Base-by-base conservation (phyloP, 768 basidiomycete genomes). In the Boletus tomentosulus region DNA sequence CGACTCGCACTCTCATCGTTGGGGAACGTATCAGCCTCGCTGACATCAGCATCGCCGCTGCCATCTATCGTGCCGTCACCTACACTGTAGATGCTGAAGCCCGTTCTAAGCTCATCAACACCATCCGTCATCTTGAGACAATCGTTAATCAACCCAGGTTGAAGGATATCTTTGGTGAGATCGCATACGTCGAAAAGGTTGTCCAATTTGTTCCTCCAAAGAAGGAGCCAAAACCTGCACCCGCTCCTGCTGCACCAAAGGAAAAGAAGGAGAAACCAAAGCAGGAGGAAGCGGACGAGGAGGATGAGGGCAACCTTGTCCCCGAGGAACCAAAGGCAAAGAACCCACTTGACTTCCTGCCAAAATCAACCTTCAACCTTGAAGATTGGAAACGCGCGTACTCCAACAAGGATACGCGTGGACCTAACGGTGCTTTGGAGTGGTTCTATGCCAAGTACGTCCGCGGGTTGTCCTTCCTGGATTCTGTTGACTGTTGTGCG, bases 351-450 rank as follows among this genome's bases (percentile, higher is more conserved):
- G 96, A 97, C 59, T 79, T 82, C 57, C 83, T 98, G 38, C 92
- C 93, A 62, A 95, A 91, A 73, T 88, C 89, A 11, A 74, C 81
- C 6, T 84, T 91, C 73, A 92, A 92, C 77, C 83, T 93, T 53
- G 89, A 96, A 72, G 93, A 98, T 74, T 97, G 92, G 93, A 98
- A 98, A 73, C 86, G 92, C 43, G 87, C 89, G 42, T 99, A 98
- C 79, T 97, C 94, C 65, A 98, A 98, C 87, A 86, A 87, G 71
- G 94, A 98, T n/a, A 98, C 95, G 37, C 85, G 89, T 51, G 92
- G 89, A 35, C 61, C 87, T 16, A 84, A 72, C 42, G 94, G 90
- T 58, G 72, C 92, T 48, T 64, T 99, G 37, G 92, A 97, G 71
- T 98, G 96, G 97, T 87, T 99, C 83, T 95, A 97, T 78, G 71